Evolutionary conservation across 2,329 filamentous ascomycete species (phyloP).

Genomic region (Seiridium unicorne): DNA sequence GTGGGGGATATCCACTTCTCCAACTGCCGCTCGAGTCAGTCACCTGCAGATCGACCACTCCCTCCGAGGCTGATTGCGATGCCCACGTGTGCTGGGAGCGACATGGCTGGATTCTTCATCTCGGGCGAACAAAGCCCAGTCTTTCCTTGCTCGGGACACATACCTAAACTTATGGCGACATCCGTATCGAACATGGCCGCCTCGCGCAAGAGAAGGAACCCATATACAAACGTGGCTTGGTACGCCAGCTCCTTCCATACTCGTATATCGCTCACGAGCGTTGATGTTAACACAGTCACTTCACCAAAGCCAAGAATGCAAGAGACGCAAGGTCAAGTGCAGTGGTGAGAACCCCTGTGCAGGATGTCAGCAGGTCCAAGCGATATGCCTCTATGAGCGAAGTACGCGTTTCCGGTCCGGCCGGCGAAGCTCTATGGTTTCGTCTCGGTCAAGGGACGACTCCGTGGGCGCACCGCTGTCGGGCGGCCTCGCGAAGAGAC

Average conservation of each 20-base stretch:
- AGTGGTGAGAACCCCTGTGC: slow-evolving; percentile 2
- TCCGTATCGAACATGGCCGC: background rate
- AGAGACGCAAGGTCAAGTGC: slow-evolving; percentile 8
- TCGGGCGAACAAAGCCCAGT: background rate
- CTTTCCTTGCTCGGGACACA: background rate
- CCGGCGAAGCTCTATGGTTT: background rate
- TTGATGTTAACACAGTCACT: background rate
- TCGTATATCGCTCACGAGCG: background rate
- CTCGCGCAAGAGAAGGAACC: slow-evolving; percentile 2
- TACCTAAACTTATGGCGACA: background rate
- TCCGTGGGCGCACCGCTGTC: background rate
- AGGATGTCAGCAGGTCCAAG: background rate
- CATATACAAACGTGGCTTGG: slow-evolving; percentile 5
- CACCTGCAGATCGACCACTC: background rate
- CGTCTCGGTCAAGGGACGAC: background rate
- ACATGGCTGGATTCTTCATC: background rate
- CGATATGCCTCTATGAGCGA: background rate
- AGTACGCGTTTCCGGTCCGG: slow-evolving; percentile 1
- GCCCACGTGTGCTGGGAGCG: background rate
- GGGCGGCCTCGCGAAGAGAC: background rate
- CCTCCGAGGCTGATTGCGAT: background rate
- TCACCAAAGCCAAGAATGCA: slow-evolving; percentile 4
- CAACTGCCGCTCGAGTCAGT: background rate
- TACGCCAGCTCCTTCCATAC: background rate
- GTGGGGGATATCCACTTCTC: background rate